These are phyloP conservation scores for Botrytis medusae DNA, from an alignment of 2,329 filamentous ascomycete genomes.

Conservation along the genomic window DNA sequence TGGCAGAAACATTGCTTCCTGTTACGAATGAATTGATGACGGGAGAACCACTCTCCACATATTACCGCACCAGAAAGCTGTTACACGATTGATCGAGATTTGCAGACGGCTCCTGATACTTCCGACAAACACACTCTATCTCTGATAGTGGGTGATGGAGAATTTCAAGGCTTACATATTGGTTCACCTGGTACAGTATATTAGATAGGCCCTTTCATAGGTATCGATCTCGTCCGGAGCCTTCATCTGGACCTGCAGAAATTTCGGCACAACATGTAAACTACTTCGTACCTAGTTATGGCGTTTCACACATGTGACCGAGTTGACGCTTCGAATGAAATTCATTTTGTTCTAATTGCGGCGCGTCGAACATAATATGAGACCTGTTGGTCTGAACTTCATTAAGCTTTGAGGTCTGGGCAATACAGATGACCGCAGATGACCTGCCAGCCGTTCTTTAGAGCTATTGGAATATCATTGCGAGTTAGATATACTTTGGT, in stretches of 20 bases:
- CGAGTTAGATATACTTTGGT: neutral
- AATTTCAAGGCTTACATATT: neutral
- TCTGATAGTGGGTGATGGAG: neutral
- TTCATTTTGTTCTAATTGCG: neutral
- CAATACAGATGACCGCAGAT: neutral
- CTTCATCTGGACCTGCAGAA: constrained; percentile 26
- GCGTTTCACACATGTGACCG: constrained; percentile 28
- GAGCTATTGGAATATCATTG: neutral
- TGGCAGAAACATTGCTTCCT: neutral
- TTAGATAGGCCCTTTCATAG: neutral
- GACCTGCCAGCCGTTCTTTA: neutral
- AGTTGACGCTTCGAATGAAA: constrained; percentile 1
- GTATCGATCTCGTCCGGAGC: constrained; percentile 23
- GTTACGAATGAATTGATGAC: neutral
- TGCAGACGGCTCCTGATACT: constrained; percentile 1
- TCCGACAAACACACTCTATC: constrained; percentile 20
- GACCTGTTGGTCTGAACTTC: neutral
- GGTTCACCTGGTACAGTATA: neutral
- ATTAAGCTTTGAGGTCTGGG: neutral
- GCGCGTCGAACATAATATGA: neutral
- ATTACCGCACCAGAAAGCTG: neutral
- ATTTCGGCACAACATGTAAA: constrained; percentile 25
- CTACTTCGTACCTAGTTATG: neutral
- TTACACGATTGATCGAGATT: constrained; percentile 5
- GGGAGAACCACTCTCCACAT: neutral